These are phyloP conservation scores for Zizania latifolia DNA, from an alignment of 176 grass and related monocot genomes.

Conservation along the genomic window DNA sequence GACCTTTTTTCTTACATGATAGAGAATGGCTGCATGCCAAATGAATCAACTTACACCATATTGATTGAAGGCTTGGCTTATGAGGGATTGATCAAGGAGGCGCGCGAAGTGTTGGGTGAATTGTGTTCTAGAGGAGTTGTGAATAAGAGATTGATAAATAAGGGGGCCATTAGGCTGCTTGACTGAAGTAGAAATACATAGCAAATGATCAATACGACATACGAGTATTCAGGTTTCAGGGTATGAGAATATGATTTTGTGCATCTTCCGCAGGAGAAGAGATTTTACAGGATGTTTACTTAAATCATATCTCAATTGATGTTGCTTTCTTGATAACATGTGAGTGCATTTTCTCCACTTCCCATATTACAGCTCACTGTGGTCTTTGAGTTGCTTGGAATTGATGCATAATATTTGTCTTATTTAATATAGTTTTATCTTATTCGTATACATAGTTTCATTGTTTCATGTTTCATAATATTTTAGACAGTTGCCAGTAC, in stretches of 20 bases:
- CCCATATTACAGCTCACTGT: too few species aligned
- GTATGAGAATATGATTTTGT: background rate
- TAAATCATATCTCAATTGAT: background rate
- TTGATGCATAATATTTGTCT: background rate
- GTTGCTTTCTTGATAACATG: constrained; percentile 14
- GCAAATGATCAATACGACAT: background rate
- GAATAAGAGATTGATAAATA: constrained; percentile 30
- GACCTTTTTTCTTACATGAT: constrained; percentile 43
- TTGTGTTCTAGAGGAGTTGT: constrained; percentile 38
- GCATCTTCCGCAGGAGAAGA: background rate
- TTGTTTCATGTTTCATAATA: too few species aligned
- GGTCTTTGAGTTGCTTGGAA: background rate
- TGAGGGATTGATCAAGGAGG: constrained; percentile 41
- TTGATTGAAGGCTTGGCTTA: constrained; percentile 60
- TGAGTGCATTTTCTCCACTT: constrained; percentile 15
- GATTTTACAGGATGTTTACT: background rate
- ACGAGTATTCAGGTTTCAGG: background rate
- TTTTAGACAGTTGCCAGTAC: background rate
- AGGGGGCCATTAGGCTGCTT: constrained; percentile 29
- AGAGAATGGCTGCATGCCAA: constrained; percentile 44
- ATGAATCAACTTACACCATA: constrained; percentile 55
- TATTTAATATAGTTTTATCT: background rate
- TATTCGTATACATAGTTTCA: background rate
- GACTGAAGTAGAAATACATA: constrained; percentile 18
- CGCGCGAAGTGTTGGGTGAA: constrained; percentile 34